These are phyloP conservation scores for Hypoxylon rickii DNA, from an alignment of 495 filamentous ascomycete genomes.

Conservation along the genomic window DNA sequence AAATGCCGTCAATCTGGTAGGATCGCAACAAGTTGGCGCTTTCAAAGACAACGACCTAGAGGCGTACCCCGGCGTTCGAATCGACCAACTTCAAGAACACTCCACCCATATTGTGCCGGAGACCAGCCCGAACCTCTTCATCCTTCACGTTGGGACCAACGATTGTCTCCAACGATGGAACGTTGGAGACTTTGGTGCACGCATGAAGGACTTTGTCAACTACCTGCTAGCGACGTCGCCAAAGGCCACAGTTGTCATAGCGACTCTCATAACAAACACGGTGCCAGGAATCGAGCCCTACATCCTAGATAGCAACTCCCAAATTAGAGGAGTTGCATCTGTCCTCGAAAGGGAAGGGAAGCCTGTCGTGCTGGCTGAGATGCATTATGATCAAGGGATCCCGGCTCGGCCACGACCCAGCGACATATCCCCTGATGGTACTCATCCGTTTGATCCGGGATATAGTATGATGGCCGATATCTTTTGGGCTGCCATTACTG, in stretches of 20 bases:
- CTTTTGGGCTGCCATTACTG: constrained; percentile 23
- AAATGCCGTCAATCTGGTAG: constrained; percentile 36
- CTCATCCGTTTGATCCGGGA: constrained; percentile 46
- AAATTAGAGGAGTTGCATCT: constrained; percentile 30
- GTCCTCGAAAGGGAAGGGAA: constrained; percentile 37
- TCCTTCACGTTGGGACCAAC: constrained; percentile 42
- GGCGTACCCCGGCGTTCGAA: constrained; percentile 36
- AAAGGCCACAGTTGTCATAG: constrained; percentile 20
- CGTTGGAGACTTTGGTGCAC: constrained; percentile 1
- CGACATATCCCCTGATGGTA: constrained; percentile 23
- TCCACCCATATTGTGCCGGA: constrained; percentile 20
- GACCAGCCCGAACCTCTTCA: constrained; percentile 38
- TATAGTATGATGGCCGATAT: constrained; percentile 48
- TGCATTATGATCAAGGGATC: constrained; percentile 20
- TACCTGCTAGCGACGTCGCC: constrained; percentile 19
- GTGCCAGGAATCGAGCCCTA: constrained; percentile 25
- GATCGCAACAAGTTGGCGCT: constrained; percentile 30
- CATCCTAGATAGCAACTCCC: constrained; percentile 27
- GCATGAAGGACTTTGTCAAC: constrained; percentile 5
- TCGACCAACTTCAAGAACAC: constrained; percentile 34
- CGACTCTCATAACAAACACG: constrained; percentile 17
- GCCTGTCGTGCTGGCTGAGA: constrained; percentile 16
- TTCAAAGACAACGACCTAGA: constrained; percentile 41
- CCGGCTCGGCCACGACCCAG: constrained; percentile 26
- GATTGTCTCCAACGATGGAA: constrained; percentile 30